Evolutionary conservation across 257 asterid species (phyloP), one percentile per base, ranked within the genome.

Genomic region (Perilla frutescens): DNA sequence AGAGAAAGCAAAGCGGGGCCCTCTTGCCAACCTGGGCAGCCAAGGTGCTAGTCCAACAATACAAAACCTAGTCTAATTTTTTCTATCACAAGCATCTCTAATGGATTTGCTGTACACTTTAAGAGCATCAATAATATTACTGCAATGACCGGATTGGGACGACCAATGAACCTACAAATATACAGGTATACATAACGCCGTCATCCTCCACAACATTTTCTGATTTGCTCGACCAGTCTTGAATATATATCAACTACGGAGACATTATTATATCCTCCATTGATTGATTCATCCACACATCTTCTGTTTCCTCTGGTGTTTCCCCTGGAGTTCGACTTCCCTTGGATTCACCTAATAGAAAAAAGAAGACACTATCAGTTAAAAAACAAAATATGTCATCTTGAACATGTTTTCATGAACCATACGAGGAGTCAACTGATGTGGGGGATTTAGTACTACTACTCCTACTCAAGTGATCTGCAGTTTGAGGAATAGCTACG

Each of bases 1-100:
- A 93, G 96, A 85, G 98, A 84, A 75, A 84, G 92, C 98, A 88
- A 80, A 67, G 11, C 26, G 26, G 26, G 0, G 26, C 60, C 58
- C 73, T 69, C 49, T 80, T 76, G 90, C 96, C 84, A 87, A 87
- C 93, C 98, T 89, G 96, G 96, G 96, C 92, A 90, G 91, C 87
- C 81, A 77, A 34, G 80, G 84, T 8, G 53, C 77, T 50, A 74
- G 54, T 59, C 76, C 47, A 67, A 50, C 75, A 76, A 76, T 67
- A 47, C 73, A 77, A 77, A 66, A 75, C 82, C 87, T 78, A 81
- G 77, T 73, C 86, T 75, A 82, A 55, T 75, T 3, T 15, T 77
- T 69, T 76, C 82, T 75, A 74, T 75, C 66, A 74, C 81, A 81
- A 20, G 26, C 81, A 72, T 62, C 58, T 7, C 70, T 61, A 54